Evolutionary conservation across 2,329 filamentous ascomycete genomes (phyloP), one percentile per base, ranked within the genome.

Genomic region (Aspergillus sp.): DNA sequence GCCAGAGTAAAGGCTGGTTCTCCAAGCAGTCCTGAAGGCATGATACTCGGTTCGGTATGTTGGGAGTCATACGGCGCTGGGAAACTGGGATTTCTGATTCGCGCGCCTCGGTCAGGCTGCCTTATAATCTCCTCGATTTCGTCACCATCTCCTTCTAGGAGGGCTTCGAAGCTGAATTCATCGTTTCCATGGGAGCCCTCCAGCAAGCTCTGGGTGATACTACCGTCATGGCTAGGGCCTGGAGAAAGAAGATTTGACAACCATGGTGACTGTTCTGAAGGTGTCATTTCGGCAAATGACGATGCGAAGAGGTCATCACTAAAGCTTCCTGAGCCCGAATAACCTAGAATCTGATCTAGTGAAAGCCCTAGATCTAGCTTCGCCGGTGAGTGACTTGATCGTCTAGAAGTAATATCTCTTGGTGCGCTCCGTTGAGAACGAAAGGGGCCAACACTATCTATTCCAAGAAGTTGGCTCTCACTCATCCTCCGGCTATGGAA

Each of bases 111-210:
- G 19, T 75, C 68, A 11, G 70, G 62, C 43, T 72, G 68, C 39
- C 82, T 76, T 19, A 82, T 73, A 44, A 86, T 79, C 55, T 86
- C 83, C 66, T 86, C 84, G 12, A 85, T 73, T 41, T 82, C 80
- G 27, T 83, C 79, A 15, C 80, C 64, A 7, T 73, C 68, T 8
- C 68, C 69, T 48, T 73, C 70, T n/a, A 74, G 57, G 9, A 73
- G 55, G 17, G 68, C 66, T 31, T 71, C 69, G 55, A 75, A 73
- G 33, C 66, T 73, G 19, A 70, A 63, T 9, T 56, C 62, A 9
- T 64, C 64, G 6, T 52, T 52, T 17, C 54, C 46, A 4, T 52
- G 49, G 27, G 52, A 50, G 6, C 52, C 53, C 23, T 62, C 58
- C 3, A 60, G 58, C 12, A 58, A 47, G 2, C 54, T 21, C 2